phyloP scores from a whole-genome alignment of 2,329 filamentous ascomycete species.

The Colletotrichum phormii region DNA sequence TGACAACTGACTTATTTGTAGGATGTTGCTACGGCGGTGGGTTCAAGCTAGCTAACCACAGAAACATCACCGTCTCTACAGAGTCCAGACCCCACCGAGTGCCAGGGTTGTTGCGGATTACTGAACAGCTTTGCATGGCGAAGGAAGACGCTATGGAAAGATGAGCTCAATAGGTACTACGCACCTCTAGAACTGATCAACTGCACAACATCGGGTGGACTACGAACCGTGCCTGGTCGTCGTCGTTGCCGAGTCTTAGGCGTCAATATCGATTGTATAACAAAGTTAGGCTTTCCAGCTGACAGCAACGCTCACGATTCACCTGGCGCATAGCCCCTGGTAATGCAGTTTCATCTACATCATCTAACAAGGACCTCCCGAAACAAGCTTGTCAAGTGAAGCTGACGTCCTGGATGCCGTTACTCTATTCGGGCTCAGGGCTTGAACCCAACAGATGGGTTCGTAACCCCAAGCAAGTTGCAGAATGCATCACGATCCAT shows the following conservation, averaged over 20 bases:
- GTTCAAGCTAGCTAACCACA: background rate
- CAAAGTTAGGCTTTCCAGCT: background rate
- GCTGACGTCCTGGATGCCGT: background rate
- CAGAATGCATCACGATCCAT: slow-evolving; percentile 23
- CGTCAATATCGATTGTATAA: background rate
- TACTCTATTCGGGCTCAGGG: background rate
- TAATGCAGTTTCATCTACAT: background rate
- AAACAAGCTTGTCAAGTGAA: background rate
- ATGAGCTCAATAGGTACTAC: background rate
- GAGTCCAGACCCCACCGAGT: background rate
- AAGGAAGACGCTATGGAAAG: background rate
- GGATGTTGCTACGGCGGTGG: background rate
- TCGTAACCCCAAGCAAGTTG: slow-evolving; percentile 4
- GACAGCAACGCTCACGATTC: background rate
- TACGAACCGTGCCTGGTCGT: background rate
- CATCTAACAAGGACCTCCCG: background rate
- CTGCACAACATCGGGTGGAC: background rate
- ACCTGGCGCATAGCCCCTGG: background rate
- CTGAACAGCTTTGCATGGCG: slow-evolving; percentile 17
- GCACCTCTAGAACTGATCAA: background rate
- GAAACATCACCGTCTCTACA: background rate
- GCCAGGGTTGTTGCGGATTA: slow-evolving; percentile 9
- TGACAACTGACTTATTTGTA: background rate
- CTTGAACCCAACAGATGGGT: background rate
- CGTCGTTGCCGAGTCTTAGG: background rate